These are phyloP conservation scores for Nothophaeocryptopus gaeumannii DNA, from an alignment of 2,329 filamentous ascomycete species.

Conservation along the genomic window DNA sequence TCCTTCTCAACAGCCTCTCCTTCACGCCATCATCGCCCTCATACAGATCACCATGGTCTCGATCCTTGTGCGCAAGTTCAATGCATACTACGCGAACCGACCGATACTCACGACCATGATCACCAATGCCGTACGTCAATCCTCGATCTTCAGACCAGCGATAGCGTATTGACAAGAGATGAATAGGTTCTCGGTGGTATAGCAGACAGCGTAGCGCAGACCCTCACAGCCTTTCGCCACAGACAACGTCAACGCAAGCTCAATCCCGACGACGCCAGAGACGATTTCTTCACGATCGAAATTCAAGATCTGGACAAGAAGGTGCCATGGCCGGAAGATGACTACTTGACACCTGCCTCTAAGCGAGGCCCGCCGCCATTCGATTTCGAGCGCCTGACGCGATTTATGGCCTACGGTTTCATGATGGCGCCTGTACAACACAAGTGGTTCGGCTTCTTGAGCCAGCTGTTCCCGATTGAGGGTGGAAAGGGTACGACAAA, in stretches of 20 bases:
- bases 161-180: constrained; percentile 1
- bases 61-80: constrained; percentile 81
- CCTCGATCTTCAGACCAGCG: constrained; percentile 7
- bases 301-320: constrained; percentile 84
- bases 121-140: constrained; percentile 74
- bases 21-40: constrained; percentile 80
- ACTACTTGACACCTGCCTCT: constrained; percentile 60
- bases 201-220: constrained; percentile 93
- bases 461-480: constrained; percentile 75
- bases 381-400: constrained; percentile 88
- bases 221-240: constrained; percentile 77
- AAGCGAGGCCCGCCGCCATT: constrained; percentile 73
- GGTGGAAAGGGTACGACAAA: constrained; percentile 56
- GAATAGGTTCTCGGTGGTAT: constrained; percentile 77
- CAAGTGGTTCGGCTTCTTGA: constrained; percentile 90
- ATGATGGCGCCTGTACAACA: constrained; percentile 94
- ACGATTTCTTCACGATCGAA: constrained; percentile 78
- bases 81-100: constrained; percentile 86
- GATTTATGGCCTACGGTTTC: constrained; percentile 98
- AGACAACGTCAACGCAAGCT: constrained; percentile 39
- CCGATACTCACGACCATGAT: constrained; percentile 99
- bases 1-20: constrained; percentile 66
- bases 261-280: constrained; percentile 58
- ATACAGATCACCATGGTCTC: constrained; percentile 85
- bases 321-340: constrained; percentile 63